Evolutionary conservation across 352 stramenopile species (phyloP).

Genomic region (Saprolegnia diclina): DNA sequence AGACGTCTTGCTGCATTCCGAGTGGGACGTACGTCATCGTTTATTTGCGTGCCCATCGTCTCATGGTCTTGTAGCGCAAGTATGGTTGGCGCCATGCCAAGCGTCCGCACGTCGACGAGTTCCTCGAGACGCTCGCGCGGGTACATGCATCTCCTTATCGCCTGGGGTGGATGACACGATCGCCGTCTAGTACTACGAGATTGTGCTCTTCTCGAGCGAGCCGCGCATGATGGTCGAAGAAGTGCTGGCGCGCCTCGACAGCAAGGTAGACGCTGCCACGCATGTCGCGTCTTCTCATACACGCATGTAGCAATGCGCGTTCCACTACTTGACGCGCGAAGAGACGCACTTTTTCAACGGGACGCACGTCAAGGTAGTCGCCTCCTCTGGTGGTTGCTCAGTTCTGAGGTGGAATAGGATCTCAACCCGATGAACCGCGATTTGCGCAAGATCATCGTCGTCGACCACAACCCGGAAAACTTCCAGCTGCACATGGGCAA

Average conservation of each 20-base stretch:
- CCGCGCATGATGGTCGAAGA: conserved; percentile 58
- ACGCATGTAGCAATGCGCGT: conserved; percentile 46
- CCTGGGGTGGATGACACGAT: not conserved
- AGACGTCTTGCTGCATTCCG: conserved; percentile 82
- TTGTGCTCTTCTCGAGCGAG: conserved; percentile 85
- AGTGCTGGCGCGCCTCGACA: conserved; percentile 72
- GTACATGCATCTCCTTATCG: conserved; percentile 28
- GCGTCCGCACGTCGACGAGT: conserved; percentile 79
- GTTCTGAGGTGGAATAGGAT: conserved; percentile 32
- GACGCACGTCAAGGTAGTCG: conserved; percentile 61
- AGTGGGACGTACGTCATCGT: conserved; percentile 72
- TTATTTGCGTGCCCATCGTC: not conserved
- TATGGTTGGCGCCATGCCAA: conserved; percentile 85
- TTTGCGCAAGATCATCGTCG: conserved; percentile 70
- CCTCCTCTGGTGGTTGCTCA: not conserved
- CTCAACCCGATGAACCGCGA: conserved; percentile 74
- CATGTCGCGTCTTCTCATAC: too few relatives aligned
- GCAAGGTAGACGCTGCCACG: conserved; percentile 38
- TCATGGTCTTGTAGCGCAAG: conserved; percentile 50
- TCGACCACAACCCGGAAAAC: conserved; percentile 73
- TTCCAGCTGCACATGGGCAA: conserved; percentile 84
- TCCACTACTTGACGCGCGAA: conserved; percentile 79
- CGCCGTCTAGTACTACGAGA: conserved; percentile 66
- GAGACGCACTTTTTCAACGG: conserved; percentile 78
- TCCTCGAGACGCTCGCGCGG: conserved; percentile 73